These are phyloP conservation scores for Didymella glomerata DNA, from an alignment of 2,329 filamentous ascomycete genomes.

Conservation along the genomic window DNA sequence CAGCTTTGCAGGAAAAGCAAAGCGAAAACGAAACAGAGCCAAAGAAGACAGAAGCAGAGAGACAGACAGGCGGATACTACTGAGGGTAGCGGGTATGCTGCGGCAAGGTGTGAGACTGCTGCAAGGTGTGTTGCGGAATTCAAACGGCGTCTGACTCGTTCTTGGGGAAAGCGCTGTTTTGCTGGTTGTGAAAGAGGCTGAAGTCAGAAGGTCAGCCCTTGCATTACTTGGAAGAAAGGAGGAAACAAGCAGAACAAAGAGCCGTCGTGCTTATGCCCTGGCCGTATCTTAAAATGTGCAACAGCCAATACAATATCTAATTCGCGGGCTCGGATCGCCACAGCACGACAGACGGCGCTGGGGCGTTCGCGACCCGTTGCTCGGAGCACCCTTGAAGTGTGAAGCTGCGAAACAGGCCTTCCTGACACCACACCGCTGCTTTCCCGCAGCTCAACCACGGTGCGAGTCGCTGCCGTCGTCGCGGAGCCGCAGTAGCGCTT, in stretches of 20 bases:
- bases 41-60: slow-evolving; percentile 43
- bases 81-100: slow-evolving; percentile 35
- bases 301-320: slow-evolving; percentile 35
- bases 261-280: slow-evolving; percentile 31
- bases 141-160: slow-evolving; percentile 43
- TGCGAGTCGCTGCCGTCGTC: slow-evolving; percentile 25
- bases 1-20: slow-evolving; percentile 48
- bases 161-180: slow-evolving; percentile 34
- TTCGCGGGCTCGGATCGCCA: slow-evolving; percentile 40
- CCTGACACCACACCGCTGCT: slow-evolving; percentile 43
- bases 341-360: slow-evolving; percentile 31
- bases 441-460: slow-evolving; percentile 25
- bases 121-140: slow-evolving; percentile 47
- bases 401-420: slow-evolving; percentile 43
- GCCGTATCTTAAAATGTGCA: slow-evolving; percentile 37
- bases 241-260: slow-evolving; percentile 39
- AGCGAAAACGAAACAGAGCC: slow-evolving; percentile 37
- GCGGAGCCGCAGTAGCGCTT: slow-evolving; percentile 35
- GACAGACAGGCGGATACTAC: slow-evolving; percentile 43
- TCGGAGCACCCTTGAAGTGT: slow-evolving; percentile 27
- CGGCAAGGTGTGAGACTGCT: slow-evolving; percentile 29
- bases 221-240: slow-evolving; percentile 46
- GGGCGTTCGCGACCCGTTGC: slow-evolving; percentile 31
- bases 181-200: slow-evolving; percentile 30
- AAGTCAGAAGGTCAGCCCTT: slow-evolving; percentile 45